Base-by-base conservation (phyloP, 1,284 basidiomycete species). In the Acaromyces ingoldii region DNA sequence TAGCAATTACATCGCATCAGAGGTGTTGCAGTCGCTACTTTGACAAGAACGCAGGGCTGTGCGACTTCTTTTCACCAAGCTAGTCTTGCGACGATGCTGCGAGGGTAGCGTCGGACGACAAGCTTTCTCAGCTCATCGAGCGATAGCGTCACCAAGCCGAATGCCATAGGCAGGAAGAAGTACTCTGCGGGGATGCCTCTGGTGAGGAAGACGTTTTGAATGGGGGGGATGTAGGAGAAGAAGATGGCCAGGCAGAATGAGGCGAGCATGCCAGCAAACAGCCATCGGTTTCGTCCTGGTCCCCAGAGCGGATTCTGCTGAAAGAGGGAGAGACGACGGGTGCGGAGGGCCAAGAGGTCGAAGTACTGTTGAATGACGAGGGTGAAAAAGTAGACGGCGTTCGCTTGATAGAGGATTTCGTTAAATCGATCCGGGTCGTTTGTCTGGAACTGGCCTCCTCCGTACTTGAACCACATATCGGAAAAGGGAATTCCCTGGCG, bases 351-450 rank as follows among this genome's bases (percentile, higher is more conserved):
- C 21, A 67, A 55, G 49, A 70, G 47, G 51, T 68, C 65, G 37
- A 47, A 83, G 79, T 82, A 85, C 76, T 86, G 85, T 80, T 84
- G 83, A 55, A 85, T 78, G 43, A 86, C 81, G 36, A 86, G 78
- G 28, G 82, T 85, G 76, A 82, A 82, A 72, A 82, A 84, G 69
- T 78, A 78, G 58, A 66, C 54, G 34, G 57, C 44, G 52, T 70
- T 55, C 10, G 57, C 69, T 34, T 74, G 64, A 54, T 76, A 70
- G 24, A 81, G 76, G 15, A 79, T 70, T 54, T 81, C 37, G 46
- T 65, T 65, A 58, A 77, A 77, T 5, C 63, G 63, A 34, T 67
- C 74, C 5, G 51, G 76, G 57, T 49, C 47, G 17, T 11, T 9
- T 47, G 51, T 47, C 70, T 45, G 61, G 78, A 77, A 57, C 79